Evolutionary conservation across 306 rosid genomes (phyloP), one percentile per base, ranked within the genome.

Genomic region (Cucurbita moschata): DNA sequence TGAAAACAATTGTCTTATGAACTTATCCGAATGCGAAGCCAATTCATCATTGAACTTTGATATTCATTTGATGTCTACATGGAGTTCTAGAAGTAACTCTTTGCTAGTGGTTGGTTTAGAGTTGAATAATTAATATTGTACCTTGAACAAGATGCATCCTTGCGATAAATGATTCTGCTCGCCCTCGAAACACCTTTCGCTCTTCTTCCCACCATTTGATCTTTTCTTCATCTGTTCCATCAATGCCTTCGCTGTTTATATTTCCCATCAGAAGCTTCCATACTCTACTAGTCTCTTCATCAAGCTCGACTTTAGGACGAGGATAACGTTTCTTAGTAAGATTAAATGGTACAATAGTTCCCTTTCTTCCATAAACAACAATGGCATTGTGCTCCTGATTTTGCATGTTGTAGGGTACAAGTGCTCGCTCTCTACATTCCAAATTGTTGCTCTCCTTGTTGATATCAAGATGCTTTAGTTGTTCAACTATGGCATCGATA

Each of bases 111-210:
- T 37, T 13, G 73, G 57, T 68, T 47, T 23, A 47, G 8, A 59
- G 43, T 39, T 55, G 58, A 7, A 8, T 35, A 57, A 62, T 77
- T 13, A 47, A 50, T 69, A 35, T 74, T 75, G 80, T 88, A 95
- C 99, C 99, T 95, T 95, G 99, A 76, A 95, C 99, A 39, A 91
- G 99, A 88, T 86, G 99, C 99, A 95, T 95, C 62, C 96, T 78
- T 54, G 97, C 97, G 11, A 95, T 89, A 81, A 95, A 95, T 77
- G 97, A 89, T 79, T 95, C 97, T 37, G 93, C 99, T 76, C 97
- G 82, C 37, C 99, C 99, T 15, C 72, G 87, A 69, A 95, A 95
- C 50, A 95, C 96, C 15, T 80, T 89, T 16, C 99, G 86, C 73
- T 95, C 99, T 83, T 88, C 92, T 85, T 95, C 97, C 99, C 99